Percentiles rank a stretch among this genome's conserved stretches.
Conservation (phyloP, 345 rosid species). For the Rhizophora mangle region DNA sequence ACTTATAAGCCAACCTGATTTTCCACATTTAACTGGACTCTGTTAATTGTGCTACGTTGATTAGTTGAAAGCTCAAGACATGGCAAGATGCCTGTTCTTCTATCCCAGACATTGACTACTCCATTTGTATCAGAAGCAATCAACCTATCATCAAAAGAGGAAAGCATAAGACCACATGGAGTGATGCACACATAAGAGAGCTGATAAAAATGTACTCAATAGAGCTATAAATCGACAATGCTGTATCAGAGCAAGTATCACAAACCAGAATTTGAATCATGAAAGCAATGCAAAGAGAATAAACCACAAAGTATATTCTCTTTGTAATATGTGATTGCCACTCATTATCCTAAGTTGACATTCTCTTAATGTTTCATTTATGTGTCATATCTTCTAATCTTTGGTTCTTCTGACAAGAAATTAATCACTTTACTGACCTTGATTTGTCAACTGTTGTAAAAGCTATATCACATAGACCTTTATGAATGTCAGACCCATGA, state of each 20-base stretch:
- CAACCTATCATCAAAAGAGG: constrained; percentile 41
- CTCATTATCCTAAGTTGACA: neutral
- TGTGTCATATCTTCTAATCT: too few species aligned
- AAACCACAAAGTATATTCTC: neutral
- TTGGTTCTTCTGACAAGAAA: neutral
- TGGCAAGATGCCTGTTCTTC: constrained; percentile 60
- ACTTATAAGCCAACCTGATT: constrained; percentile 56
- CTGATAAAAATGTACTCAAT: neutral
- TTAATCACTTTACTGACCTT: constrained; percentile 43
- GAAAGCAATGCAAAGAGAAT: neutral
- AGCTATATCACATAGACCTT: constrained; percentile 72
- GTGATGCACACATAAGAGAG: neutral
- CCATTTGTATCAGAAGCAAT: constrained; percentile 75
- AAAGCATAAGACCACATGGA: neutral
- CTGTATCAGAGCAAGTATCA: too few species aligned
- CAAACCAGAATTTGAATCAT: neutral
- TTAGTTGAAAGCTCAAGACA: constrained; percentile 57
- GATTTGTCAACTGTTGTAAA: constrained; percentile 49
- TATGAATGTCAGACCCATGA: constrained; percentile 44
- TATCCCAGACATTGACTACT: constrained; percentile 74
- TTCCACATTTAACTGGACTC: constrained; percentile 57
- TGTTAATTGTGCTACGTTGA: constrained; percentile 45
- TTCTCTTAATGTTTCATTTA: neutral
- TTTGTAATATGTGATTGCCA: neutral
- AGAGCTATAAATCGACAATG: neutral